Evolutionary conservation across 139 green algal genomes (phyloP).

Genomic region (Picochlorum sp.): DNA sequence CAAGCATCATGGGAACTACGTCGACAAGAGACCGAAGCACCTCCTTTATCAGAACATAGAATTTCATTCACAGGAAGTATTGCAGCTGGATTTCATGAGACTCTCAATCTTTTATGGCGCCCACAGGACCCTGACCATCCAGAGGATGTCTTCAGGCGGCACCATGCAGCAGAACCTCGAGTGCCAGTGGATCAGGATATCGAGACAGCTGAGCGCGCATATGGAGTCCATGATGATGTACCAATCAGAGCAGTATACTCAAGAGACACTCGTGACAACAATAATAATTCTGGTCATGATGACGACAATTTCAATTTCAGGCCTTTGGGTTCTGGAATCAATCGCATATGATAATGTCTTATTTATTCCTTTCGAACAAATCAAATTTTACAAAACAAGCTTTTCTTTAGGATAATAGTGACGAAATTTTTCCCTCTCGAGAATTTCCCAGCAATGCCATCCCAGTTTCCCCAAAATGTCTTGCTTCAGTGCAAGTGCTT

Average conservation of each 20-base stretch:
- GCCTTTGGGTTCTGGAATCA: constrained; percentile 2
- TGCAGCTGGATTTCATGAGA: constrained; percentile 3
- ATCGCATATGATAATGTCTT: not conserved
- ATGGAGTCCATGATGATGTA: constrained; percentile 1
- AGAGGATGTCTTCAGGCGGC: constrained; percentile 9
- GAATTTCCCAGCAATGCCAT: constrained; percentile 52
- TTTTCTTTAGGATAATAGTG: constrained; percentile 40
- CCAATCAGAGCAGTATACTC: not conserved
- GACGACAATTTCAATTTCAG: not conserved
- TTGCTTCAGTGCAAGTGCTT: constrained; percentile 34
- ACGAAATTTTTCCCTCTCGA: constrained; percentile 25
- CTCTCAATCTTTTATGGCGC: not conserved
- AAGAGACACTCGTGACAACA: too few species aligned
- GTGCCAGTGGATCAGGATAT: not conserved
- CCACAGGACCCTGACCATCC: constrained; percentile 12
- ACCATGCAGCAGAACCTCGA: not conserved
- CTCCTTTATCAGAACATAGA: not conserved
- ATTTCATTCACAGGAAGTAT: constrained; percentile 8
- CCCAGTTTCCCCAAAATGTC: constrained; percentile 37
- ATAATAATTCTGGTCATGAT: too few species aligned
- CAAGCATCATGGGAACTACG: not conserved
- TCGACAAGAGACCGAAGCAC: not conserved
- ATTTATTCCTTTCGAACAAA: not conserved
- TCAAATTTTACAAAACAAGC: constrained; percentile 37
- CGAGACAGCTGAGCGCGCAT: not conserved